Conservation (phyloP, 2,329 filamentous ascomycete genomes). For the Fusarium redolens region DNA sequence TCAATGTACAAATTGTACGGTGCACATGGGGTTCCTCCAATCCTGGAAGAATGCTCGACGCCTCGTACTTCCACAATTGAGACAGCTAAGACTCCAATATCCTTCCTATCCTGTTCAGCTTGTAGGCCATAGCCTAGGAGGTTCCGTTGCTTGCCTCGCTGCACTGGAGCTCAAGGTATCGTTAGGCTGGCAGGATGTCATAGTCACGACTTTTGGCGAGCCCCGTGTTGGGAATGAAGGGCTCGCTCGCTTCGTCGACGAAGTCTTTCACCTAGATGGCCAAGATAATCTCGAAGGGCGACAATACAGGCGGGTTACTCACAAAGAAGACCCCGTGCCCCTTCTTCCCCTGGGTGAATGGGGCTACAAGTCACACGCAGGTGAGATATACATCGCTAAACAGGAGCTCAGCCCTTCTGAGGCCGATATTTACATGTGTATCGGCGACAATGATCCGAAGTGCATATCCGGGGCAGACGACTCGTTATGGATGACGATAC, state of each 20-base stretch:
- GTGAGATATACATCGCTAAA: slow-evolving; percentile 88
- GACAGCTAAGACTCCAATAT: slow-evolving; percentile 67
- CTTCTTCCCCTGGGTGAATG: slow-evolving; percentile 87
- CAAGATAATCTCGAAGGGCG: slow-evolving; percentile 49
- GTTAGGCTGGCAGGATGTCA: slow-evolving; percentile 78
- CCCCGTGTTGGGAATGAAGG: slow-evolving; percentile 73
- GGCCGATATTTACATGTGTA: slow-evolving; percentile 76
- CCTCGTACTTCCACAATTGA: slow-evolving; percentile 75
- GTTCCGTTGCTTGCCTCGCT: slow-evolving; percentile 89
- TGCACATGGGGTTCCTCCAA: slow-evolving; percentile 88
- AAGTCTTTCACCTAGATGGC: slow-evolving; percentile 59
- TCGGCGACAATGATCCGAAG: slow-evolving; percentile 74
- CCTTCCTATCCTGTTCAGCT: slow-evolving; percentile 80
- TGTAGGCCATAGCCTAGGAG: slow-evolving; percentile 91
- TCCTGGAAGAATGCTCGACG: slow-evolving; percentile 84
- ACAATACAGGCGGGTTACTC: slow-evolving; percentile 82
- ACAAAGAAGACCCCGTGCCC: slow-evolving; percentile 87
- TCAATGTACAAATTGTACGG: slow-evolving; percentile 86
- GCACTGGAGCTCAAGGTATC: slow-evolving; percentile 80
- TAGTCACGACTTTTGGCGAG: slow-evolving; percentile 93
- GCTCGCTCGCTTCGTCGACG: slow-evolving; percentile 66
- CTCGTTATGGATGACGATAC: slow-evolving; percentile 45
- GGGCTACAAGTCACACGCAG: slow-evolving; percentile 86
- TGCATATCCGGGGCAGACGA: slow-evolving; percentile 75
- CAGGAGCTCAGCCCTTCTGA: slow-evolving; percentile 73